Conservation (phyloP, 2,329 filamentous ascomycete genomes). For the Apiospora malaysiana region DNA sequence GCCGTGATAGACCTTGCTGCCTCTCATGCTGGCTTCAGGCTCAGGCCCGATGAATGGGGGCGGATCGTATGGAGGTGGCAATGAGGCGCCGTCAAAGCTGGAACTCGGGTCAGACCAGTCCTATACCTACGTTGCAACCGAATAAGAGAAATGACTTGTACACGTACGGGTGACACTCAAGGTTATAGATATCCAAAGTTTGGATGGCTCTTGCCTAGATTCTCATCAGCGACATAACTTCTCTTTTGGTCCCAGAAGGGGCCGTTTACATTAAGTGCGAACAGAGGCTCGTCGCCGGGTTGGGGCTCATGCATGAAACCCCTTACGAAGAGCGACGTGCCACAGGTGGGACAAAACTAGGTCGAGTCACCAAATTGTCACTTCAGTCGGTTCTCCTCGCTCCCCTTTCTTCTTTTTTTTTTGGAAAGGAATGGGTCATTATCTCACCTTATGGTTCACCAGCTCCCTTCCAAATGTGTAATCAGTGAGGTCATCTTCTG, state of each 20-base stretch:
- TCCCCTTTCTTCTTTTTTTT: too few species aligned
- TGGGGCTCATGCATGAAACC: conserved; percentile 32
- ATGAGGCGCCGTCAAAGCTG: conserved; percentile 46
- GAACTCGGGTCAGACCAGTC: background rate
- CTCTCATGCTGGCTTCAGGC: conserved; percentile 45
- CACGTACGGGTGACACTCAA: conserved; percentile 46
- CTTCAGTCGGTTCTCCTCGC: background rate
- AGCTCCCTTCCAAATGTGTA: conserved; percentile 51
- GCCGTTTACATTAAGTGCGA: conserved; percentile 50
- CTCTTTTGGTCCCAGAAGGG: background rate
- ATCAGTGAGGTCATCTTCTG: conserved; percentile 43
- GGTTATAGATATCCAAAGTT: conserved; percentile 47
- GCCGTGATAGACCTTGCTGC: conserved; percentile 51
- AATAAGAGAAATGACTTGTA: background rate
- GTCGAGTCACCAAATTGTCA: background rate
- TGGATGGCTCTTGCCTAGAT: conserved; percentile 50
- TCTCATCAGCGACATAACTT: conserved; percentile 22
- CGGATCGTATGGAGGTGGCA: conserved; percentile 41
- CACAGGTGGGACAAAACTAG: conserved; percentile 58
- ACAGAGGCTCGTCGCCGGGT: conserved; percentile 36
- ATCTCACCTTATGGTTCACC: conserved; percentile 48
- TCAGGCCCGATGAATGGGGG: conserved; percentile 48
- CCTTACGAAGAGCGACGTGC: conserved; percentile 46
- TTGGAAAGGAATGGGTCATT: background rate
- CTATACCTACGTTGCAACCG: background rate